Base-by-base conservation (phyloP, 495 filamentous ascomycete species). In the Durotheca rogersii region DNA sequence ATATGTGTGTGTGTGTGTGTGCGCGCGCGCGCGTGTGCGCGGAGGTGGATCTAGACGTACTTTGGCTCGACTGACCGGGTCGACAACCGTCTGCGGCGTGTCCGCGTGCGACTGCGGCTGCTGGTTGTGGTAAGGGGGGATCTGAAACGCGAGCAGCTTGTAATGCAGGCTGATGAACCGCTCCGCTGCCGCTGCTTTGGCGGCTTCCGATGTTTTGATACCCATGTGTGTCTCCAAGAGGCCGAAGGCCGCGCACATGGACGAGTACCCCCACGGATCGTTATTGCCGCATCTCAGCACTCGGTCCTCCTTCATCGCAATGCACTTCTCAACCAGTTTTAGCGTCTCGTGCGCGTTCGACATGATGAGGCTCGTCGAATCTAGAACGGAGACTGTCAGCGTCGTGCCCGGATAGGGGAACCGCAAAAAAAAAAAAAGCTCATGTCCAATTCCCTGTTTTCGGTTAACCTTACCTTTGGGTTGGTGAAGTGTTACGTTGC, bases 401-500 rank as follows among this genome's bases (percentile, higher is more conserved):
- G n/a, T 39, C 7, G 1, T 23, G 34, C 33, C n/a, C n/a, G n/a
- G n/a, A n/a, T n/a, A n/a, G n/a, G n/a, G n/a, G n/a, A n/a, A n/a
- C n/a, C n/a, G n/a, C n/a, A n/a, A n/a, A n/a, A n/a, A n/a, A n/a
- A n/a, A n/a, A n/a, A n/a, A n/a, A n/a, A n/a, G n/a, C n/a, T n/a
- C n/a, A n/a, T n/a, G n/a, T n/a, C n/a, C n/a, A n/a, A n/a, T n/a
- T n/a, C n/a, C n/a, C n/a, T n/a, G n/a, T n/a, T n/a, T n/a, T n/a
- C n/a, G n/a, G 15, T 4, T 3, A 17, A 25, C 19, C 36, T 2
- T 60, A 69, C 67, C 67, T 58, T 67, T 62, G n/a, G 73, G 73
- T 48, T 78, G 74, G 15, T 75, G 71, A 55, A 78, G 66, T 10
- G 73, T 71, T 37, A 78, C 67, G 44, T 69, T 71, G 63, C 67